Percentiles rank a stretch among this genome's conserved stretches.
These are phyloP conservation scores for Ustilago trichophora DNA, from an alignment of 1,284 basidiomycete genomes.

Conservation along the genomic window DNA sequence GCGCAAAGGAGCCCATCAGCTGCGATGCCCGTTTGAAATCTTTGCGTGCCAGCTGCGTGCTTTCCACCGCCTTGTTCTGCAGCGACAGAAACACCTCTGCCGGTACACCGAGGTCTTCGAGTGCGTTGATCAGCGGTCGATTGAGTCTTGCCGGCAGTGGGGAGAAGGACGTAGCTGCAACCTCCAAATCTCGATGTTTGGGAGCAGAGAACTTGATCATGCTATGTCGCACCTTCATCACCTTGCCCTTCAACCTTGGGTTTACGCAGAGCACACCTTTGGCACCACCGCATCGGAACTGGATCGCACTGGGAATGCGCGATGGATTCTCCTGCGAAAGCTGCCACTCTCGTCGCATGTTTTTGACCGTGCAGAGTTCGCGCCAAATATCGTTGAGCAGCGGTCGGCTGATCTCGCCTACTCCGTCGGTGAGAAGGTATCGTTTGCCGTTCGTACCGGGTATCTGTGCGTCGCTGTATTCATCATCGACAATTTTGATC, in stretches of 20 bases:
- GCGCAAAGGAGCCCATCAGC: conserved; percentile 19
- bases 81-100: conserved; percentile 10
- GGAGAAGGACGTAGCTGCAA: conserved; percentile 21
- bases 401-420: conserved; percentile 23
- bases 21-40: conserved; percentile 21
- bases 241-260: conserved; percentile 13
- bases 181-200: conserved; percentile 26
- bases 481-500: conserved; percentile 24
- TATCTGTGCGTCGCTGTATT: conserved; percentile 6
- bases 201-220: conserved; percentile 40
- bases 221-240: conserved; percentile 21
- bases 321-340: conserved; percentile 9
- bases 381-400: conserved; percentile 30
- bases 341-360: conserved; percentile 19
- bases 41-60: conserved; percentile 10
- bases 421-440: conserved; percentile 30
- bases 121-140: conserved; percentile 37
- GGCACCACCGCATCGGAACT: conserved; percentile 27
- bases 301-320: conserved; percentile 29
- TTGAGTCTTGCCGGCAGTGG: conserved; percentile 29
- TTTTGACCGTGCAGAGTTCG: conserved; percentile 20
- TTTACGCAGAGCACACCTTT: conserved; percentile 36
- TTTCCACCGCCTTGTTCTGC: conserved; percentile 23
- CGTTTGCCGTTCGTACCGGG: conserved; percentile 1
- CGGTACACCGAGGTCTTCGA: conserved; percentile 27